phyloP scores from a whole-genome alignment of 257 asterid genomes.

The Nyctanthes arbortristis region DNA sequence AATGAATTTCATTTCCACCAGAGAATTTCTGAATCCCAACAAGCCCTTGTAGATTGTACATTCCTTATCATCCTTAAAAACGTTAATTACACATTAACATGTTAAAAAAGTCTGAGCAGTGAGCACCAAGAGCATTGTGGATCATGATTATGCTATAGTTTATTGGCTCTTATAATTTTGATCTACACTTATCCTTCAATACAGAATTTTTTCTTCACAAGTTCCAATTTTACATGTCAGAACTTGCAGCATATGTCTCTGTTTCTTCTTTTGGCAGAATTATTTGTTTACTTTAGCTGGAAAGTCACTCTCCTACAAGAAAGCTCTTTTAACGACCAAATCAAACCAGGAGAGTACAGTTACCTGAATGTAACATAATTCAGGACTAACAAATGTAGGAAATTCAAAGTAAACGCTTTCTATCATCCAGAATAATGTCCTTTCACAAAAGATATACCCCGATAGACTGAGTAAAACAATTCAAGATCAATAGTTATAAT shows the following conservation, averaged over 20 bases:
- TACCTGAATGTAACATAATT: neutral
- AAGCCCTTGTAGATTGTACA: neutral
- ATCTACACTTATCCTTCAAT: neutral
- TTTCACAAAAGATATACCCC: neutral
- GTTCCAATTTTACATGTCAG: neutral
- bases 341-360: neutral
- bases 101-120: slow-evolving; percentile 18
- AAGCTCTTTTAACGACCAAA: neutral
- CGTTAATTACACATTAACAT: neutral
- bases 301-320: neutral
- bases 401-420: neutral
- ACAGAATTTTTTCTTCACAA: slow-evolving; percentile 21
- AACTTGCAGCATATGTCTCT: neutral
- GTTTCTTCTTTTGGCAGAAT: neutral
- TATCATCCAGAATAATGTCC: neutral
- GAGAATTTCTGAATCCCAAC: slow-evolving; percentile 23
- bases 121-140: slow-evolving; percentile 20
- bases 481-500: neutral
- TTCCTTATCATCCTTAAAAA: slow-evolving; percentile 14
- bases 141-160: slow-evolving; percentile 24
- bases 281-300: neutral
- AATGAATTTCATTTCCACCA: slow-evolving; percentile 16
- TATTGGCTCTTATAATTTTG: neutral
- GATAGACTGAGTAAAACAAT: neutral
- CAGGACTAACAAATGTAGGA: neutral